Percentiles rank a stretch among this genome's conserved stretches.
phyloP scores from a whole-genome alignment of 306 rosid species.

The Boehmeria nivea region DNA sequence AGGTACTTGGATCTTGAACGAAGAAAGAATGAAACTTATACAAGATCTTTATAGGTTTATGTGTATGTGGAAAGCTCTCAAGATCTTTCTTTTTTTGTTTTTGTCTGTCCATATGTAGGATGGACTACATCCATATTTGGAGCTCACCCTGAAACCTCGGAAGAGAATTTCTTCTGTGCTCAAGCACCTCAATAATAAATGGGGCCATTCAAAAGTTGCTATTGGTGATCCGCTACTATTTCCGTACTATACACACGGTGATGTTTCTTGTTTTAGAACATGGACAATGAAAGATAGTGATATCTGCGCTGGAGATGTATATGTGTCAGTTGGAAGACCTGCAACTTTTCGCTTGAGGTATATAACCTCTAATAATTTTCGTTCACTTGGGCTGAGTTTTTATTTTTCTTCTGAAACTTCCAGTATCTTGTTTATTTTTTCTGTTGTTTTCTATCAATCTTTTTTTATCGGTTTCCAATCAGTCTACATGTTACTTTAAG shows the following conservation, averaged over 20 bases:
- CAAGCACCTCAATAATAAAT: slow-evolving; percentile 65
- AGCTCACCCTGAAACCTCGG: slow-evolving; percentile 60
- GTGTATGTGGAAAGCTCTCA: too few relatives aligned
- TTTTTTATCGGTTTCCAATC: too few relatives aligned
- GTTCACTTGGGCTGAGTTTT: neutral
- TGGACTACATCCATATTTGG: slow-evolving; percentile 72
- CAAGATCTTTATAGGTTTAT: too few relatives aligned
- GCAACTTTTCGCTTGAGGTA: slow-evolving; percentile 76
- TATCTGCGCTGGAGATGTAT: slow-evolving; percentile 49
- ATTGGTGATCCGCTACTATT: slow-evolving; percentile 55
- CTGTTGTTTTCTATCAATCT: too few relatives aligned
- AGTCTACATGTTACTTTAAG: slow-evolving; percentile 22
- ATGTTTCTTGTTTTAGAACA: slow-evolving; percentile 34
- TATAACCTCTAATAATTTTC: slow-evolving; percentile 17
- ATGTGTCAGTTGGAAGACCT: slow-evolving; percentile 74
- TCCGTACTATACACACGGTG: slow-evolving; percentile 41
- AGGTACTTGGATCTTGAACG: slow-evolving; percentile 42
- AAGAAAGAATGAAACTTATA: neutral
- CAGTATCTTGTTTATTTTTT: slow-evolving; percentile 13
- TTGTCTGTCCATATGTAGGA: slow-evolving; percentile 41
- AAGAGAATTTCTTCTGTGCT: slow-evolving; percentile 85
- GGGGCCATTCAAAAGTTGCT: slow-evolving; percentile 67
- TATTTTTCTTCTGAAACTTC: slow-evolving; percentile 20
- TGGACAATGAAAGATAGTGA: slow-evolving; percentile 63
- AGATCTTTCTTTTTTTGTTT: slow-evolving; percentile 1